Percentiles rank a stretch among this genome's conserved stretches.
These are phyloP conservation scores for Annulohypoxylon stygium DNA, from an alignment of 495 filamentous ascomycete species.

Conservation along the genomic window DNA sequence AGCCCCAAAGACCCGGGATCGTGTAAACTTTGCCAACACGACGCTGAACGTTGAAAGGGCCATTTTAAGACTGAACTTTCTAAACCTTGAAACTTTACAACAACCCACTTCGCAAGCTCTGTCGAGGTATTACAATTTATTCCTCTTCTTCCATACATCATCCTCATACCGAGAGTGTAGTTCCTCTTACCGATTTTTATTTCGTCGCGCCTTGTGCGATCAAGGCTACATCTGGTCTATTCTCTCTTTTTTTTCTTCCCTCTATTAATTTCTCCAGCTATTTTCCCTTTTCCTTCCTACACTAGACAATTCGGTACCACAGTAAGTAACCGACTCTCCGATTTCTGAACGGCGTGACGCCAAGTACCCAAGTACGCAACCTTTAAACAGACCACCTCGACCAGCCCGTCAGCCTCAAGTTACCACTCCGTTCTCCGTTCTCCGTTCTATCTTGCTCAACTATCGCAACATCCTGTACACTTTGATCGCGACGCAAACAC, in stretches of 20 bases:
- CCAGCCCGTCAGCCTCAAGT: slow-evolving; percentile 33
- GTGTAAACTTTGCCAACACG: slow-evolving; percentile 52
- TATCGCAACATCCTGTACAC: slow-evolving; percentile 28
- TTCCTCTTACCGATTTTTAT: slow-evolving; percentile 1
- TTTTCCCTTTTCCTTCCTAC: slow-evolving; percentile 5
- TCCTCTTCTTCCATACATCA: slow-evolving; percentile 24
- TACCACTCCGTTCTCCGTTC: background rate
- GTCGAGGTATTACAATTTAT: slow-evolving; percentile 39
- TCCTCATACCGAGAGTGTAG: slow-evolving; percentile 21
- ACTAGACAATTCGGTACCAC: slow-evolving; percentile 20
- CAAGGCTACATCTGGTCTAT: slow-evolving; percentile 16
- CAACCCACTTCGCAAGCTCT: slow-evolving; percentile 25
- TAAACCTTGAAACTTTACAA: slow-evolving; percentile 34
- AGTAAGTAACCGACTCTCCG: slow-evolving; percentile 27
- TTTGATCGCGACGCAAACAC: slow-evolving; percentile 46
- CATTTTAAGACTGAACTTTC: slow-evolving; percentile 44
- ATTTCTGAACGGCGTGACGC: slow-evolving; percentile 34
- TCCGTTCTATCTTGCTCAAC: slow-evolving; percentile 7
- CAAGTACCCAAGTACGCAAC: slow-evolving; percentile 40
- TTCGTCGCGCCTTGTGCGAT: slow-evolving; percentile 33
- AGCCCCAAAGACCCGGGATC: slow-evolving; percentile 49
- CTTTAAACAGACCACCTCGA: slow-evolving; percentile 45
- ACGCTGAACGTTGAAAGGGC: slow-evolving; percentile 38
- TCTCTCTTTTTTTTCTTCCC: slow-evolving; percentile 4
- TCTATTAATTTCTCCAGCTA: background rate